Evolutionary conservation across 2,329 filamentous ascomycete species (phyloP).

Genomic region (Aspergillus persii): DNA sequence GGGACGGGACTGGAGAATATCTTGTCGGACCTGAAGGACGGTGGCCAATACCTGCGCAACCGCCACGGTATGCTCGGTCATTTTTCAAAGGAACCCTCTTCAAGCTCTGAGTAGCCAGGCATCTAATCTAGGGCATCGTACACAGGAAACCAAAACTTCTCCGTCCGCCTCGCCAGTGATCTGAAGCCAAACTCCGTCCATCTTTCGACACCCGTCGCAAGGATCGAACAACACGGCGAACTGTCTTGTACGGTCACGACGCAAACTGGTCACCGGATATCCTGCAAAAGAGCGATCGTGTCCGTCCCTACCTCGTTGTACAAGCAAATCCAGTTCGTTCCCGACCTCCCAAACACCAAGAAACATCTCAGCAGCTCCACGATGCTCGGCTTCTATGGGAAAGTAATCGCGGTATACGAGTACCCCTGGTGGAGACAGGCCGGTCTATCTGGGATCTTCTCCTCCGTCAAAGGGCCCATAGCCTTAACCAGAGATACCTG

Average conservation of each 20-base stretch:
- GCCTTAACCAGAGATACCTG: not conserved
- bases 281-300: not conserved
- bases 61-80: conserved; percentile 37
- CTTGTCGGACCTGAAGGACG: conserved; percentile 51
- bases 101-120: not conserved
- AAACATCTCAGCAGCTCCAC: not conserved
- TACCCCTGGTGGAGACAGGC: not conserved
- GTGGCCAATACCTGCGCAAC: conserved; percentile 53
- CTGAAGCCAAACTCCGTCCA: conserved; percentile 31
- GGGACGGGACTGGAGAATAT: conserved; percentile 52
- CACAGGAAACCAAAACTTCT: conserved; percentile 37
- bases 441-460: not conserved
- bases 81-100: not conserved
- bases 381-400: not conserved
- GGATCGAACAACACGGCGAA: conserved; percentile 1
- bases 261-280: not conserved
- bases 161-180: conserved; percentile 35
- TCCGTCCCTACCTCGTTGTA: not conserved
- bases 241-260: not conserved
- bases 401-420: not conserved
- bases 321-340: not conserved
- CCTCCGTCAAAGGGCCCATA: not conserved
- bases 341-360: not conserved
- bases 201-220: conserved; percentile 15
- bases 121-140: not conserved